A percentile compares a stretch with the other conserved stretches of the same genome.
Conservation (phyloP, 495 filamentous ascomycete genomes). For the Aspergillus baeticus region DNA sequence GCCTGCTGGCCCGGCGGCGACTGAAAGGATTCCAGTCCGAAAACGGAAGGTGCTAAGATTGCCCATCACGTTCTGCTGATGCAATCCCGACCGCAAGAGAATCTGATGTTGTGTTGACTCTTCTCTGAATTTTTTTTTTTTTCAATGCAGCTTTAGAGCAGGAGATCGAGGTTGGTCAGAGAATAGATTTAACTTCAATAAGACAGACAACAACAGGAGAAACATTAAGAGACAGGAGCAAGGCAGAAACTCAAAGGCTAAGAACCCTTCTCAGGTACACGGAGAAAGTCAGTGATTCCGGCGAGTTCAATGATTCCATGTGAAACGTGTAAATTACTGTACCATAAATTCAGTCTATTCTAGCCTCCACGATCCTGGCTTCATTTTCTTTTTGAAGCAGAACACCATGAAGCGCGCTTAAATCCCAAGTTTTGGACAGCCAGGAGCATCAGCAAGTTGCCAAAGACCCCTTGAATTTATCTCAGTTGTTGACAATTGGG, state of each 20-base stretch:
- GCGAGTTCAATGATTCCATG: not conserved
- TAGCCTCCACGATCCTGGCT: not conserved
- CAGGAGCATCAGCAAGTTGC: no score
- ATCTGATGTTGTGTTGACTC: no score
- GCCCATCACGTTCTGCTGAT: not conserved
- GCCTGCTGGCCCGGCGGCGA: not conserved
- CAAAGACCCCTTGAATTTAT: not conserved
- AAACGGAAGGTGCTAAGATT: constrained; percentile 1
- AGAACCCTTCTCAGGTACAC: not conserved
- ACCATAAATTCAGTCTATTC: not conserved
- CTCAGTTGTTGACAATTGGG: not conserved
- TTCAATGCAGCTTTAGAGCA: constrained; percentile 15
- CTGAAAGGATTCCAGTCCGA: not conserved
- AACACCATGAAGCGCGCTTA: no score
- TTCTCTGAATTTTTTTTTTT: not conserved
- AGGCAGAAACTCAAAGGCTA: no score
- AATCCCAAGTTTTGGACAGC: no score
- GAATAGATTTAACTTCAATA: not conserved
- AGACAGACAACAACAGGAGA: no score
- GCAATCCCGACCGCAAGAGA: not conserved
- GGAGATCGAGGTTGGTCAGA: not conserved
- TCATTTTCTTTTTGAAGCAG: no score
- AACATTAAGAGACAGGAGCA: not conserved
- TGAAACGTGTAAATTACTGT: constrained; percentile 2
- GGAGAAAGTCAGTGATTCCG: not conserved